Base-by-base conservation (phyloP, 352 stramenopile species). In the Plasmopara muralis region DNA sequence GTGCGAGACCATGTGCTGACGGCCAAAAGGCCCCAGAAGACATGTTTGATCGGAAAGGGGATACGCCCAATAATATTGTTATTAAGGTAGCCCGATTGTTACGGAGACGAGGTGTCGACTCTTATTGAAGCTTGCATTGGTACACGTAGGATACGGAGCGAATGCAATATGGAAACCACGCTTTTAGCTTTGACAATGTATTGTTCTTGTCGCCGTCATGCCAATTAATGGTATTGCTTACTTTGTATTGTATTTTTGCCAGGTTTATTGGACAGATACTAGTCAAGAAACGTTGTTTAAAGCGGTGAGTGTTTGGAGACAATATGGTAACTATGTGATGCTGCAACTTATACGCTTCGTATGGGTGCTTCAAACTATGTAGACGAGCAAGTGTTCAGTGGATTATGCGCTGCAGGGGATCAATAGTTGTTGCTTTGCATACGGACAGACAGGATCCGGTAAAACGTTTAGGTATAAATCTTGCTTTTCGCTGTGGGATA, bases 361-460 rank as follows among this genome's bases (percentile, higher is more conserved):
- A 25, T 25, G 20, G n/a, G 20, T 25, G 20, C 20, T 25, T 25
- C 1, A 25, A 25, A 25, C 20, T 25, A 25, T 25, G 20, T 12
- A 93, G 82, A 85, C 79, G 0, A 93, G 82, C 44, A 90, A 93
- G 44, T 72, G 68, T 8, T 70, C 96, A 28, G 84, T 97, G 5
- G 85, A 97, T 49, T 93, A 96, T 43, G 78, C 87, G 6, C 56
- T 97, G 58, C 84, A 85, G 45, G 91, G 89, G 25, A 96, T 95
- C 71, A 97, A 97, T 58, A 91, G 84, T 38, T 97, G 91, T 62
- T 97, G 87, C 54, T 97, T 97, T 61, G 91, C 91, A 7, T 97
- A 96, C 51, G 87, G 87, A 1, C 82, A 95, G 50, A 96, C 87
- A 15, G 87, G 84, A 0, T 90, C 77, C 4, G 81, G 78, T 28